These are phyloP conservation scores for Cercospora citrullina DNA, from an alignment of 2,329 filamentous ascomycete genomes.

Conservation along the genomic window DNA sequence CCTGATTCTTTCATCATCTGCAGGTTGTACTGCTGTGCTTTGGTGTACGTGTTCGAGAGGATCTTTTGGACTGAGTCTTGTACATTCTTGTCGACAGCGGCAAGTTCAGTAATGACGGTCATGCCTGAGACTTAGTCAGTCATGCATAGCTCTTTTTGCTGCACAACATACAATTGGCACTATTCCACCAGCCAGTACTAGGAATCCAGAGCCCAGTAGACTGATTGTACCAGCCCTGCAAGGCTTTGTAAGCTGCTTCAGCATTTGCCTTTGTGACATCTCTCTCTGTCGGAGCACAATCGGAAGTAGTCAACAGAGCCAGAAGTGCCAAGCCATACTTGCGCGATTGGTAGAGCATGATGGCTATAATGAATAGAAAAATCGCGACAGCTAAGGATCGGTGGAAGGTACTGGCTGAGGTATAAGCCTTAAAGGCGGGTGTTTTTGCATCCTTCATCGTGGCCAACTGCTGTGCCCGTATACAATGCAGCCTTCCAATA, in stretches of 20 bases:
- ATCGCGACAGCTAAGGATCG: not conserved
- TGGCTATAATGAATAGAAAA: conserved; percentile 3
- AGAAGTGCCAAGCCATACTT: conserved; percentile 10
- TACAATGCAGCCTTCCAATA: conserved; percentile 4
- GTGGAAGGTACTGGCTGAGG: not conserved
- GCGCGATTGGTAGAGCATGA: conserved; percentile 4
- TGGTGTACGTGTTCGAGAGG: conserved; percentile 29
- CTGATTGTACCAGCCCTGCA: conserved; percentile 38
- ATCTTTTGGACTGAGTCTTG: conserved; percentile 18
- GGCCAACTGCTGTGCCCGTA: conserved; percentile 1
- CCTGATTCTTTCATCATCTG: conserved; percentile 21
- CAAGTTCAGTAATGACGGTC: conserved; percentile 35
- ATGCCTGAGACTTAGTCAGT: conserved; percentile 20
- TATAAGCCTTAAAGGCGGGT: not conserved
- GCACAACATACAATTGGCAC: conserved; percentile 32
- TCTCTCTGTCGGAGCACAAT: conserved; percentile 13
- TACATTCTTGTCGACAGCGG: conserved; percentile 30
- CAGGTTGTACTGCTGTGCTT: conserved; percentile 34
- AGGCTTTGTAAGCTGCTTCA: conserved; percentile 27
- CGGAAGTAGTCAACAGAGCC: conserved; percentile 8
- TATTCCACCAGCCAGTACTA: conserved; percentile 38
- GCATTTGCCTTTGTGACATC: conserved; percentile 31
- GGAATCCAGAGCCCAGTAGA: conserved; percentile 37
- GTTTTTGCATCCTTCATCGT: not conserved
- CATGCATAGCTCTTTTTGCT: not conserved